These are phyloP conservation scores for Cladophialophora carrionii DNA, from an alignment of 2,329 filamentous ascomycete genomes.

Conservation along the genomic window DNA sequence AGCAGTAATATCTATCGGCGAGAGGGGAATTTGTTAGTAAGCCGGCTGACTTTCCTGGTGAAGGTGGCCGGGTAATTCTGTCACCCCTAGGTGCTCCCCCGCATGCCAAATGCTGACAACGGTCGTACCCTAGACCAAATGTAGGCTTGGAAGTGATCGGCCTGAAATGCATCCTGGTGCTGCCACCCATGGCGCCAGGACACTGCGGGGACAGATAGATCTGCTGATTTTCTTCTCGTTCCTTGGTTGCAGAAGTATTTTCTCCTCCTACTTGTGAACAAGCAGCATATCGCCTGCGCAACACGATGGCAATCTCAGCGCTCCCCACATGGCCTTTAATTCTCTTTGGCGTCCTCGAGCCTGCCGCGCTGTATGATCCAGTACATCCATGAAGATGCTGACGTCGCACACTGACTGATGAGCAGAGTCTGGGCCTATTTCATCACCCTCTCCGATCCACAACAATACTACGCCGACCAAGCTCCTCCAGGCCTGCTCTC, in stretches of 20 bases:
- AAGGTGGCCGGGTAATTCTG: too few relatives aligned
- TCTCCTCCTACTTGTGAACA: neutral
- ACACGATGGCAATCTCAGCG: slow-evolving; percentile 60
- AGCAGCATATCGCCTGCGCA: neutral
- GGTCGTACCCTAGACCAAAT: neutral
- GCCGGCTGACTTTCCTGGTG: too few relatives aligned
- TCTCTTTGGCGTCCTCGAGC: slow-evolving; percentile 70
- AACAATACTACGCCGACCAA: slow-evolving; percentile 68
- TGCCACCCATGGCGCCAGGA: neutral
- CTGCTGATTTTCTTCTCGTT: neutral
- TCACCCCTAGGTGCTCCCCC: too few relatives aligned
- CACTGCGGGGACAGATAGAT: neutral
- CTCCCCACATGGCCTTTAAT: slow-evolving; percentile 67
- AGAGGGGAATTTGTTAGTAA: too few relatives aligned
- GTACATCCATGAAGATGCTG: neutral
- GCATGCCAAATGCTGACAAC: slow-evolving; percentile 3
- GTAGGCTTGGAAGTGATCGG: neutral
- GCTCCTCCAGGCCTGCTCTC: slow-evolving; percentile 49
- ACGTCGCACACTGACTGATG: slow-evolving; percentile 8
- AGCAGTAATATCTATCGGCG: too few relatives aligned
- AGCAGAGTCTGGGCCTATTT: slow-evolving; percentile 61
- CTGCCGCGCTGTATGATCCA: slow-evolving; percentile 64
- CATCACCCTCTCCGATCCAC: slow-evolving; percentile 58
- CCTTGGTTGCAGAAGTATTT: neutral
- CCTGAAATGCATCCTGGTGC: neutral